Evolutionary conservation across 2,329 filamentous ascomycete species (phyloP).

Genomic region (Aspergillus neotritici): DNA sequence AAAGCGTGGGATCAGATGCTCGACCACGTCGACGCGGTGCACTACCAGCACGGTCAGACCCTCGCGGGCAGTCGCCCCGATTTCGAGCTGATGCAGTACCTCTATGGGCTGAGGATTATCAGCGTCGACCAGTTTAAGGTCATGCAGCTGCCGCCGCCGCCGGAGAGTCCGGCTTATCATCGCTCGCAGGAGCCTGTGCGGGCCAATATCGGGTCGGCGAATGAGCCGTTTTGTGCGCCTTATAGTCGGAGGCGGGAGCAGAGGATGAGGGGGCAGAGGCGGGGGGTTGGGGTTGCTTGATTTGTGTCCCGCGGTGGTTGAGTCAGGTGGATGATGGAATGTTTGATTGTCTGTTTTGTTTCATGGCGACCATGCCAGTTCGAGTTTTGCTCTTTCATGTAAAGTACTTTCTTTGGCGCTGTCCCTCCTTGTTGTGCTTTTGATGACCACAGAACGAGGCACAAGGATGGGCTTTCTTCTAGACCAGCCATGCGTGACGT

Average conservation of each 20-base stretch:
- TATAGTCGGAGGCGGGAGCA: constrained; percentile 38
- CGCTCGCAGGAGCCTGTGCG: constrained; percentile 33
- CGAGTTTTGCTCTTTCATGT: not conserved
- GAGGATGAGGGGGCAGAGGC: constrained; percentile 31
- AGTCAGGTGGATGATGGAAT: not conserved
- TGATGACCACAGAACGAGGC: too few relatives aligned
- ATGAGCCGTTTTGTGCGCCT: constrained; percentile 36
- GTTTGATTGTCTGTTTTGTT: not conserved
- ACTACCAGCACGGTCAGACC: constrained; percentile 39
- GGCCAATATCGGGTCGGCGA: constrained; percentile 33
- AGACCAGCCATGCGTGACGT: too few relatives aligned
- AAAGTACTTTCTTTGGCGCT: not conserved
- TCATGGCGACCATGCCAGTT: not conserved
- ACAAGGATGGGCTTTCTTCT: too few relatives aligned
- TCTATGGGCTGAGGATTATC: constrained; percentile 40
- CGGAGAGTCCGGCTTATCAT: constrained; percentile 34
- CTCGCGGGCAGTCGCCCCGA: constrained; percentile 38
- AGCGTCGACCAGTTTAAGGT: constrained; percentile 40
- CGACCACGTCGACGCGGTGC: constrained; percentile 36
- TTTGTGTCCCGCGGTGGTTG: not conserved
- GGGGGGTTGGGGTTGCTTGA: constrained; percentile 30
- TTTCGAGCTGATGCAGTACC: constrained; percentile 43
- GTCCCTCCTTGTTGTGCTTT: not conserved
- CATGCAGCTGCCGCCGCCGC: constrained; percentile 37
- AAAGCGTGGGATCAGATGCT: constrained; percentile 41